Evolutionary conservation across 768 basidiomycete species (phyloP).

Genomic region (Lentinula detonsa): DNA sequence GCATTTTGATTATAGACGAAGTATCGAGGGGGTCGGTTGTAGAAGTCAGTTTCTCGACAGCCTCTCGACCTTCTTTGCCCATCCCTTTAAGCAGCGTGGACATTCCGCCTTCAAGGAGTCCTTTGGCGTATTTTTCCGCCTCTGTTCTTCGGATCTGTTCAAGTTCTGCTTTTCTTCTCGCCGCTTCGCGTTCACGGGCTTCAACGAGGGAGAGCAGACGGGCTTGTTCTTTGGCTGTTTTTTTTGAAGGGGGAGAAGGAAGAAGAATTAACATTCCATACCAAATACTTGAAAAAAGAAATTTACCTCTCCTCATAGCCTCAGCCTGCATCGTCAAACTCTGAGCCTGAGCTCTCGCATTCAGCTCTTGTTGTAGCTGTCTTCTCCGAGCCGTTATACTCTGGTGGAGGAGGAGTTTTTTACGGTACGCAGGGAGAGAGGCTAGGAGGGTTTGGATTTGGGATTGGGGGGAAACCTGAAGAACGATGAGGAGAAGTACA

Average conservation of each 20-base stretch:
- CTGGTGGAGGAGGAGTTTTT: slow-evolving; percentile 69
- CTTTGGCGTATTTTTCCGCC: slow-evolving; percentile 83
- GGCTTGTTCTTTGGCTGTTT: slow-evolving; percentile 1
- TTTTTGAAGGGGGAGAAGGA: not conserved
- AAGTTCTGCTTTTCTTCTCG: slow-evolving; percentile 30
- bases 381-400: slow-evolving; percentile 80
- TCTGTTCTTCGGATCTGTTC: slow-evolving; percentile 72
- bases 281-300: not conserved
- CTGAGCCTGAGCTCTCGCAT: slow-evolving; percentile 73
- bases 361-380: slow-evolving; percentile 79
- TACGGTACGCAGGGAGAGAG: slow-evolving; percentile 66
- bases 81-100: slow-evolving; percentile 55
- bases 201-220: not conserved
- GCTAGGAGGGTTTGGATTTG: slow-evolving; percentile 26
- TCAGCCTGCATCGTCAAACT: slow-evolving; percentile 64
- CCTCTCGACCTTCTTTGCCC: slow-evolving; percentile 63
- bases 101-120: not conserved
- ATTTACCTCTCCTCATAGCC: slow-evolving; percentile 41
- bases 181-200: slow-evolving; percentile 18
- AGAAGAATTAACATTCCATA: not conserved
- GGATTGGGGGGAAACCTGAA: not conserved
- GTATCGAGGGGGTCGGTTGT: slow-evolving; percentile 49
- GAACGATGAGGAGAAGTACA: not conserved
- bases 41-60: slow-evolving; percentile 36
- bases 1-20: slow-evolving; percentile 79